Base-by-base conservation (phyloP, 2,329 filamentous ascomycete species). In the Blumeria graminis region DNA sequence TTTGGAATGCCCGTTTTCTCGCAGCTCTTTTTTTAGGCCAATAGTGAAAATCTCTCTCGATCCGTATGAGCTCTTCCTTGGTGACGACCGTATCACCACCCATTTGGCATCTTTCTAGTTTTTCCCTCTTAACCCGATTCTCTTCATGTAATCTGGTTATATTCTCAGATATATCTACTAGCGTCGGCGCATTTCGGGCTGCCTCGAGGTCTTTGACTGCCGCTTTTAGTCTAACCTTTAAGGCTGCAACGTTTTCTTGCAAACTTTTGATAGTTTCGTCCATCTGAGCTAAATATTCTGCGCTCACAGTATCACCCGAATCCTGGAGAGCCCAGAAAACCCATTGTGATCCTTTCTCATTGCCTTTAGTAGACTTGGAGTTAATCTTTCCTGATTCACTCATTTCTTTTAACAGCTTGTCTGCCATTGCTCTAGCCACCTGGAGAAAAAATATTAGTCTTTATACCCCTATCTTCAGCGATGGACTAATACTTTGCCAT, bases 361-460 rank as follows among this genome's bases (percentile, higher is more conserved):
- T 63, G 16, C 54, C 54, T 56, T 65, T 65, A 0, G 63, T 64
- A 0, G 63, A 63, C 46, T 67, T 74, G 54, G 75, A 76, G 62
- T 76, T 76, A 45, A 84, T 76, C 61, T 76, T 68, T 10, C 75
- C 75, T 45, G 71, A 72, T 61, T 81, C 77, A 58, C 78, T 74
- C 65, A 84, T 69, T 58, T 82, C 78, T 62, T 78, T 80, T 36
- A 84, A 68, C 35, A 76, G 64, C 66, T 82, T 84, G 33, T 73
- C 72, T 28, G 78, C 73, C 46, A 76, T 71, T 11, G 77, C 76
- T 74, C 63, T 59, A 7, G 59, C 62, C 16, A 64, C 57, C 65
- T 66, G 38, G 14, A 43, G 59, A 34, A 6, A 13, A 14, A 3
- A 54, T 56, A 41, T 55, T 62, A 33, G 61, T 53, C 50, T 16